Conservation (phyloP, 148 eudicot genomes). For the Rhododendron henanense region DNA sequence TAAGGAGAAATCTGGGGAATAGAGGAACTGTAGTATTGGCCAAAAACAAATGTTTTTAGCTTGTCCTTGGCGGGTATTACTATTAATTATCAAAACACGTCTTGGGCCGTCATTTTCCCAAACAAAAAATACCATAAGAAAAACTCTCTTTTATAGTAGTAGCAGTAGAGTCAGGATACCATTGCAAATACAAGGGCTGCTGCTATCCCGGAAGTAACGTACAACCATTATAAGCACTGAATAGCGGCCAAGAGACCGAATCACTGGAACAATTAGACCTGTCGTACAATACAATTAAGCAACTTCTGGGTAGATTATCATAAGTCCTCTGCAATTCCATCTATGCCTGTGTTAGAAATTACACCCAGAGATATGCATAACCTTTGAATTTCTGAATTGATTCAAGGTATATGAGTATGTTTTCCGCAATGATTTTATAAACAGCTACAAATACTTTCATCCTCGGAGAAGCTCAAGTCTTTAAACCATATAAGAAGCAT, state of each 20-base stretch:
- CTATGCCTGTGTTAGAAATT: not conserved
- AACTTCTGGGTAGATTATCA: not conserved
- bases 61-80: too few species aligned
- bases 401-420: not conserved
- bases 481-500: slow-evolving; percentile 67
- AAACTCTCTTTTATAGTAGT: not conserved
- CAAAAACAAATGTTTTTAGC: not conserved
- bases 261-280: not conserved
- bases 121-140: not conserved
- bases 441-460: not conserved
- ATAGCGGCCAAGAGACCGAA: not conserved
- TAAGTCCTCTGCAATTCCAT: not conserved
- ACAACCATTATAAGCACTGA: not conserved
- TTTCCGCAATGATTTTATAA: not conserved
- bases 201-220: not conserved
- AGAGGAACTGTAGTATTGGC: not conserved
- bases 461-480: not conserved
- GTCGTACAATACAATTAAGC: not conserved
- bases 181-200: not conserved
- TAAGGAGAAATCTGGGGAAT: not conserved
- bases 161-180: not conserved
- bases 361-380: not conserved
- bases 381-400: not conserved
- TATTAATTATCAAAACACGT: too few species aligned
- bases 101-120: too few species aligned